Evolutionary conservation across 148 eudicot genomes (phyloP).

Genomic region (Vaccinium darrowii): DNA sequence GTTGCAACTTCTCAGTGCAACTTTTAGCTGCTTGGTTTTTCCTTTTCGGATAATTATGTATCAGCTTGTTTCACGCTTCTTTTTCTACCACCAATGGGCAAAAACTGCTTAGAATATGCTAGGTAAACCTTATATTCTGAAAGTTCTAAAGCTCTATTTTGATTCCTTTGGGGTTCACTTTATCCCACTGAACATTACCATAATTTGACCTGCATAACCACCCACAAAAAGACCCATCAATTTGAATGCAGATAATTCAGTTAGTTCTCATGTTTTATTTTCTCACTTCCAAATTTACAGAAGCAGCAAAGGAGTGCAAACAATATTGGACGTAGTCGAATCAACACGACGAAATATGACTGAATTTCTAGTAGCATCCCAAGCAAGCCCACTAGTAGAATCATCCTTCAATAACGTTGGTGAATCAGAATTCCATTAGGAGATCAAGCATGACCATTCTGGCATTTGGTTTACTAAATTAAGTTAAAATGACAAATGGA

Average conservation of each 20-base stretch:
- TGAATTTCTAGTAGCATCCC: no score
- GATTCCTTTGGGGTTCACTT: background rate
- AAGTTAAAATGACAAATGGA: no score
- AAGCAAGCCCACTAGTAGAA: no score
- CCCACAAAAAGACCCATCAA: background rate
- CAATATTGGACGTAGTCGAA: slow-evolving; percentile 70
- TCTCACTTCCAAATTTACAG: slow-evolving; percentile 29
- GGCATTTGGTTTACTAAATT: no score
- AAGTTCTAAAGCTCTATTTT: background rate
- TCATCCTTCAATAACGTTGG: no score
- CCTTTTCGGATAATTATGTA: background rate
- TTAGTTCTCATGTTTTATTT: slow-evolving; percentile 4
- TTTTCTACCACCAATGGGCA: background rate
- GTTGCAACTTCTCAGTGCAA: background rate
- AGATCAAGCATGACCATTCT: no score
- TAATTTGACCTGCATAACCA: background rate
- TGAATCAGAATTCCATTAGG: no score
- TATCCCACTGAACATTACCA: background rate
- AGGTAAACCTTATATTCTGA: background rate
- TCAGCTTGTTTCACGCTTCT: background rate
- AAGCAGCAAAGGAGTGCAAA: slow-evolving; percentile 83
- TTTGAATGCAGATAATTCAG: background rate
- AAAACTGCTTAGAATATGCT: background rate
- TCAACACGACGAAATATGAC: slow-evolving; percentile 58
- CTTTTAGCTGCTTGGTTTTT: background rate